Evolutionary conservation across 2,329 filamentous ascomycete genomes (phyloP).

Genomic region (Xylariaceae sp.): DNA sequence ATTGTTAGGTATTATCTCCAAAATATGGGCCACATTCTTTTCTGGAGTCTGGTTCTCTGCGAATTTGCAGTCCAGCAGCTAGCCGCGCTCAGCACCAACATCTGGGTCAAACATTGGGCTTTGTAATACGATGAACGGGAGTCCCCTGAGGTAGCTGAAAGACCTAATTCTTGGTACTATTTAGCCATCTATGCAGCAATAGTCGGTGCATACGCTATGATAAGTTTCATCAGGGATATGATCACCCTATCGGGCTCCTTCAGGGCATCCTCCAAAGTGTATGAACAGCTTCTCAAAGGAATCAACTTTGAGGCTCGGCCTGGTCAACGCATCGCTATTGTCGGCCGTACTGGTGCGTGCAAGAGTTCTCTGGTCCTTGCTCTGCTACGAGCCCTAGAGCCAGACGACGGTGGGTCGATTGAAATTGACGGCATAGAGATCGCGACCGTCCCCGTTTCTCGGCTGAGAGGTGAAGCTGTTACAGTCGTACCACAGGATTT

Average conservation of each 20-base stretch:
- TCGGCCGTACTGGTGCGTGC: constrained; percentile 71
- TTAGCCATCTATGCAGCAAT: not conserved
- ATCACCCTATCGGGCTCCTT: not conserved
- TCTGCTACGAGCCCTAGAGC: constrained; percentile 69
- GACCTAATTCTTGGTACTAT: not conserved
- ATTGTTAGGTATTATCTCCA: not conserved
- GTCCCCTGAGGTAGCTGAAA: too few species aligned
- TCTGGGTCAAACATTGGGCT: not conserved
- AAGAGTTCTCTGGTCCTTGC: constrained; percentile 73
- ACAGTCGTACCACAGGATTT: constrained; percentile 77
- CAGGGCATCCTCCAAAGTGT: not conserved
- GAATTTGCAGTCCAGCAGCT: not conserved
- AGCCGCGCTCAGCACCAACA: not conserved
- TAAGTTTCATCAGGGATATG: not conserved
- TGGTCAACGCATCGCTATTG: constrained; percentile 73
- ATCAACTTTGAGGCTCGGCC: not conserved
- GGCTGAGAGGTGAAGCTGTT: constrained; percentile 70
- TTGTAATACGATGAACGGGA: too few species aligned
- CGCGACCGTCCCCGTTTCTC: constrained; percentile 35
- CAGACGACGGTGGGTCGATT: constrained; percentile 63
- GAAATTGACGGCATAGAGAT: constrained; percentile 69
- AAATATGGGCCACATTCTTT: not conserved
- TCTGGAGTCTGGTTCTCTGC: not conserved
- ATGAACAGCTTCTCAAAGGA: not conserved
- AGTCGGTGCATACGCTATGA: not conserved